Evolutionary conservation across 83 land plant species (phyloP), one percentile per base, ranked within the genome.

Genomic region (Thuja plicata): DNA sequence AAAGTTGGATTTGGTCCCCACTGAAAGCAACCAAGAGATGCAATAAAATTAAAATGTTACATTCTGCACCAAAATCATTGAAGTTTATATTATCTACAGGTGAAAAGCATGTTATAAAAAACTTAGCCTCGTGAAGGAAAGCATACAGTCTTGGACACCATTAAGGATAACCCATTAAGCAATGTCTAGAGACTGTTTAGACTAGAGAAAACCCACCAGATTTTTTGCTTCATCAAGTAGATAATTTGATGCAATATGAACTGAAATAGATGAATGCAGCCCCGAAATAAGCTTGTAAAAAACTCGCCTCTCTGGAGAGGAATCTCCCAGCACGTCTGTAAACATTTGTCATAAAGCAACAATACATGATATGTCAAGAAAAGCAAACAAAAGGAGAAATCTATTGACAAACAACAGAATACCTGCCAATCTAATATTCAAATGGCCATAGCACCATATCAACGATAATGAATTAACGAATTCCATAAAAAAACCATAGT

Each of bases 251-350:
- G 97, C 99, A 54, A 98, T 98, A 88, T 98, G 99, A 48, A 94
- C 91, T 87, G 99, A 94, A 34, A 98, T 98, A 37, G 99, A 98
- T 21, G 98, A 92, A 87, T 98, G 99, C 32, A 98, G 91, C 41
- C 99, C 99, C 37, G 98, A 98, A 78, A 98, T 97, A 46, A 98
- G 92, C 90, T 94, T 95, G 93, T 96, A 98, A 73, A 98, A 90
- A 4, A 98, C 92, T 77, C 91, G 92, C 54, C 95, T 93, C 92
- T 98, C 97, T 24, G 91, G 93, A 86, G 97, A 96, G 37, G 91
- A 34, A 83, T 96, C 95, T 86, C 89, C 94, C 45, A 92, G 91
- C 30, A 91, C 91, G 92, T 97, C 98, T 94, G 91, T 57, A 84
- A 77, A 38, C 80, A 77, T 77, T 34, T 77, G 41, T 54, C 41